Conservation (phyloP, 257 asterid species). For the Rhazya stricta region DNA sequence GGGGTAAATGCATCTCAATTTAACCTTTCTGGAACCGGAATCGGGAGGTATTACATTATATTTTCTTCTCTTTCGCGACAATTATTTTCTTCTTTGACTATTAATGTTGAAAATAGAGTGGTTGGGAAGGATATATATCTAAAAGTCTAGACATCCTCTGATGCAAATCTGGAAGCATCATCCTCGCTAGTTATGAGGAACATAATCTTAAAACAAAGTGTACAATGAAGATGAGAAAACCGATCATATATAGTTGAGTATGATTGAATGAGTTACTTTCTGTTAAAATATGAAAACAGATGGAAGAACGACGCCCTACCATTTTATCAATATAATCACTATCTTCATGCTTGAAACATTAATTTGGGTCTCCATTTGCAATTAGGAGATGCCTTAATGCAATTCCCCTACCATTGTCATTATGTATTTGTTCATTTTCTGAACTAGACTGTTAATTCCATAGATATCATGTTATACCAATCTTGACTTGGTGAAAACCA, state of each 20-base stretch:
- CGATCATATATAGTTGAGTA: background rate
- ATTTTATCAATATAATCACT: background rate
- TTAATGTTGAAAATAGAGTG: background rate
- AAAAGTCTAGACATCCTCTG: background rate
- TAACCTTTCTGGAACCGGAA: conserved; percentile 76
- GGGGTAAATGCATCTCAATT: conserved; percentile 88
- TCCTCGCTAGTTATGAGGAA: background rate
- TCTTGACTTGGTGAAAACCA: background rate
- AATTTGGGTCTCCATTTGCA: background rate
- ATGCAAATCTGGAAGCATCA: no score
- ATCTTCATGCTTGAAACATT: background rate
- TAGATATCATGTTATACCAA: background rate
- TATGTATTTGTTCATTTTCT: background rate
- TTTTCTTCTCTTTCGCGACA: background rate
- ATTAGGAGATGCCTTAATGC: background rate
- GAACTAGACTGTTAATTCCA: background rate
- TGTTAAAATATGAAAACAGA: background rate
- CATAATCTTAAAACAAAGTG: background rate
- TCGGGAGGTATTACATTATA: conserved; percentile 66
- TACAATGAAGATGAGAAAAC: background rate
- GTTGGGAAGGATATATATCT: background rate
- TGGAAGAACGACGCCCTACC: conserved; percentile 6
- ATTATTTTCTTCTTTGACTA: background rate
- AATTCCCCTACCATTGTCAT: background rate
- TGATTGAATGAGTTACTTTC: background rate